Evolutionary conservation across 1,139 yeast genomes (phyloP).

Genomic region (Yarrowia galli): DNA sequence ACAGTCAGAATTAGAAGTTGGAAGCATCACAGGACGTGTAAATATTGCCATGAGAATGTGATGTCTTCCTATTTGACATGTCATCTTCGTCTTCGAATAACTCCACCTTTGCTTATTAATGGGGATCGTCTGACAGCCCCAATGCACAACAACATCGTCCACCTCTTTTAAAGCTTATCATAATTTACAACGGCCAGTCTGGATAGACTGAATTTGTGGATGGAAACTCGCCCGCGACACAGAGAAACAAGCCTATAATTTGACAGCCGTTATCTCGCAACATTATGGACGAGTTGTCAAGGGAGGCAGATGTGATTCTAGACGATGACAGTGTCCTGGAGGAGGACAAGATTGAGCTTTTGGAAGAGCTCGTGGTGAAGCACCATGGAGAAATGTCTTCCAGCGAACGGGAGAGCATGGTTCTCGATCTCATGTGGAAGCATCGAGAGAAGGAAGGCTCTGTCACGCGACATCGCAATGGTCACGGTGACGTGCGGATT

Average conservation of each 20-base stretch:
- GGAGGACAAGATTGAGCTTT: slow-evolving; percentile 53
- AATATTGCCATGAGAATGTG: too few relatives aligned
- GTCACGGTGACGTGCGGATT: slow-evolving; percentile 40
- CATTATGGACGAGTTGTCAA: slow-evolving; percentile 32
- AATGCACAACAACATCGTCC: slow-evolving; percentile 8
- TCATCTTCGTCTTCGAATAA: too few relatives aligned
- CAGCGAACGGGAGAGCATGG: slow-evolving; percentile 48
- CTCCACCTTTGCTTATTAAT: too few relatives aligned
- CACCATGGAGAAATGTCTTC: slow-evolving; percentile 42
- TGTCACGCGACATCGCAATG: slow-evolving; percentile 23
- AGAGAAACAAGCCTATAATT: not conserved
- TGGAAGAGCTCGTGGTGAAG: slow-evolving; percentile 50
- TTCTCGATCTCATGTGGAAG: slow-evolving; percentile 54
- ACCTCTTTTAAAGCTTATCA: slow-evolving; percentile 9
- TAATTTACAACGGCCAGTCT: slow-evolving; percentile 18
- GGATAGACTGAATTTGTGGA: slow-evolving; percentile 28
- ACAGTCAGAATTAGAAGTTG: not conserved
- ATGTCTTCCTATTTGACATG: too few relatives aligned
- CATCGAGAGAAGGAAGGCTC: slow-evolving; percentile 49
- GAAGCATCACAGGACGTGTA: too few relatives aligned
- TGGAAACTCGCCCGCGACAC: slow-evolving; percentile 5
- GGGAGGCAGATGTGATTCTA: slow-evolving; percentile 45
- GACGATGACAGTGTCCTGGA: slow-evolving; percentile 49
- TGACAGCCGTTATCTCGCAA: slow-evolving; percentile 18
- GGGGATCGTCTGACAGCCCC: not conserved